Evolutionary conservation across 148 eudicot species (phyloP), one percentile per base, ranked within the genome.

Genomic region (Salicornia ramosissima): DNA sequence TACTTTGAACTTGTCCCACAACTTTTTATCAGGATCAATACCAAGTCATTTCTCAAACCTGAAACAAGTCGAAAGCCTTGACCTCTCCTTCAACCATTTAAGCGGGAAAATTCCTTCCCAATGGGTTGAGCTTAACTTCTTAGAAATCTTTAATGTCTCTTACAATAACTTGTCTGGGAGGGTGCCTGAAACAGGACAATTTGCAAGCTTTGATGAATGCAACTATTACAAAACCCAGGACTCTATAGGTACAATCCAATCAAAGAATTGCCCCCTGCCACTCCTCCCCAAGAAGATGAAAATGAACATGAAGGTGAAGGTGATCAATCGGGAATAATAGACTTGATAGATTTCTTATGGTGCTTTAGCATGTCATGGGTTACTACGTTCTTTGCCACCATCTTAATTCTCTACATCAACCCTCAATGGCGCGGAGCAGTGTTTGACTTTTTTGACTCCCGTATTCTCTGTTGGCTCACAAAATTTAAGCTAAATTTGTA

Each of bases 281-380:
- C n/a, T n/a, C n/a, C n/a, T n/a, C n/a, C n/a, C n/a, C n/a, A n/a
- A n/a, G n/a, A n/a, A 67, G 70, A 67, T 19, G 43, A 21, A 50
- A 52, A 43, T 14, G 16, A 19, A 13, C n/a, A n/a, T n/a, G 16
- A 19, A 13, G 50, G 16, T 46, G 6, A 39, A 4, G 9, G 6
- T 4, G 42, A 9, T 4, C 69, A 29, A 7, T 2, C 19, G 11
- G 68, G 36, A 43, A 14, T n/a, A n/a, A n/a, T 43, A 0, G 26
- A 45, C 34, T 43, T 45, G 68, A 65, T 28, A 58, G 54, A 70
- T n/a, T 70, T 70, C 56, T 56, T 70, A 19, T 70, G 73, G 65
- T 58, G 55, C 30, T 70, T 70, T 4, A 36, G 18, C 1, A 12
- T 58, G 43, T 58, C 73, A 3, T 45, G 42, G 58, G 40, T 11